Evolutionary conservation across 441 rosid species (phyloP), one percentile per base, ranked within the genome.

Genomic region (Gossypium davidsonii): DNA sequence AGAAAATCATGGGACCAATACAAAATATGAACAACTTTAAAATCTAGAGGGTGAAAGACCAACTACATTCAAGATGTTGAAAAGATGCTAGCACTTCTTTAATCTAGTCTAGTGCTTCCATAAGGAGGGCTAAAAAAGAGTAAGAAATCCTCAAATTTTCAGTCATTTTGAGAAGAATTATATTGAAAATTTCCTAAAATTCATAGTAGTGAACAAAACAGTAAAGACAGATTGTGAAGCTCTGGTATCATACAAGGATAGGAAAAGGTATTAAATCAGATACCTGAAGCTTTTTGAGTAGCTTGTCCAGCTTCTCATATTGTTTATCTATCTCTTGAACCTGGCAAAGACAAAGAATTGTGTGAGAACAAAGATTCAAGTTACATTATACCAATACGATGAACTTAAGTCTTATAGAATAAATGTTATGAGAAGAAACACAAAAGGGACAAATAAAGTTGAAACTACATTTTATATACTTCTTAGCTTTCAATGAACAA

Each of bases 281-380:
- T 80, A 90, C 99, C 98, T 91, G 99, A 58, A 96, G 98, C 86
- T 89, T 93, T 80, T 71, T 90, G 60, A 93, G 98, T 71, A 86
- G 86, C 80, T 83, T 86, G 42, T 90, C 89, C 77, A 96, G 87
- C 88, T 91, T 91, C 83, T 88, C 97, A 71, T 84, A 79, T 85
- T 88, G 96, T 82, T 86, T 90, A 39, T 96, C 97, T 55, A 96
- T 89, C 46, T 91, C 97, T 82, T 90, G 91, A 79, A 96, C 92
- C 98, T 96, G 89, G 7, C 23, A 61, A 23, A 65, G 9, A 11
- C 21, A 31, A 20, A 39, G 21, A 12, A 57, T 62, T 26, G 23
- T 6, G 65, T n/a, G 49, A 66, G 48, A 71, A 49, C 51, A 18
- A 26, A 18, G 28, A 65, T 11, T 58, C 18, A 25, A 66, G 55